phyloP scores from a whole-genome alignment of 805 yeast genomes.

The Phaffomyces thermotolerans region DNA sequence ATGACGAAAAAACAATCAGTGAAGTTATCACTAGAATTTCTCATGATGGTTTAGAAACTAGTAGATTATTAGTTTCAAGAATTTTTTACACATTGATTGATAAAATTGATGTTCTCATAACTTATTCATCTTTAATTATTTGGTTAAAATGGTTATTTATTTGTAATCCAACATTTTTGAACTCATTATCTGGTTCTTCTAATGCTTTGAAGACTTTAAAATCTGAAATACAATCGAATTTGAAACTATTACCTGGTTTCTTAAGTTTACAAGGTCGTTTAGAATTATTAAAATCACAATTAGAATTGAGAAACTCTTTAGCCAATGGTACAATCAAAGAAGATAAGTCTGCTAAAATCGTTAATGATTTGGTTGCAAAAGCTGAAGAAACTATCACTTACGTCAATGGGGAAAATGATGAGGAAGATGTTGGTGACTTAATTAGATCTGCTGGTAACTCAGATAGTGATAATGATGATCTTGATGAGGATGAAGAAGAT shows the following conservation, averaged over 20 bases:
- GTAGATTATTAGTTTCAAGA: neutral
- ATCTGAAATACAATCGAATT: constrained; percentile 46
- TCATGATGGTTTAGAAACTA: neutral
- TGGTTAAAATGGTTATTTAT: constrained; percentile 85
- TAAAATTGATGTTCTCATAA: constrained; percentile 27
- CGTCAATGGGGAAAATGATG: constrained; percentile 40
- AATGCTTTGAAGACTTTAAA: constrained; percentile 46
- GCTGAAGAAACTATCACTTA: constrained; percentile 29
- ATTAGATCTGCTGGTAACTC: constrained; percentile 13
- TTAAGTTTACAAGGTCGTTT: constrained; percentile 82
- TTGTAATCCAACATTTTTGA: constrained; percentile 42
- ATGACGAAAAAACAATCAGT: constrained; percentile 35
- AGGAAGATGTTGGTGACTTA: constrained; percentile 30
- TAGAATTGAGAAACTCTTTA: constrained; percentile 55
- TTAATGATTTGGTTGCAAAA: constrained; percentile 8
- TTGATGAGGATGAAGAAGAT: constrained; percentile 24
- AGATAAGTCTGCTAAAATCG: constrained; percentile 8
- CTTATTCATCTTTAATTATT: constrained; percentile 34
- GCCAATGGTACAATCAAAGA: constrained; percentile 29
- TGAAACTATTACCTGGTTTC: constrained; percentile 55
- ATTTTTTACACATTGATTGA: neutral
- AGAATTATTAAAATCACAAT: constrained; percentile 69
- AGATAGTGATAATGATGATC: constrained; percentile 29
- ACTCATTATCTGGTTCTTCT: constrained; percentile 16
- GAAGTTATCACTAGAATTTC: constrained; percentile 26